Percentiles rank a stretch among this genome's conserved stretches.
phyloP scores from a whole-genome alignment of 306 rosid genomes.

The Glycine soja region DNA sequence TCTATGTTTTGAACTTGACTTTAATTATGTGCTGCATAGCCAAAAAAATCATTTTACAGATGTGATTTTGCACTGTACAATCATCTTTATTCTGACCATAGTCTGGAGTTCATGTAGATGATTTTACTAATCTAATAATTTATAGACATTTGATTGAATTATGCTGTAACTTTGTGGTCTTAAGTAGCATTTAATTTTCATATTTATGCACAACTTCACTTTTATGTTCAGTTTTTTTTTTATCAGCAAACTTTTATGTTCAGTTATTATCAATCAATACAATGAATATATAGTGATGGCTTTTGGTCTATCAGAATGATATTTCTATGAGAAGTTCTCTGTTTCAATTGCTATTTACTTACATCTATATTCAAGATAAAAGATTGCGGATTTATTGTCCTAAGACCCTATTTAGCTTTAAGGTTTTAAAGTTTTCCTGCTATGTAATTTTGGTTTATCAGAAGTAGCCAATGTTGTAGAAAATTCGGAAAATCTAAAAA shows the following conservation, averaged over 20 bases:
- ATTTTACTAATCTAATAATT: neutral
- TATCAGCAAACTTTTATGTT: no score
- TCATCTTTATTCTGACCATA: slow-evolving; percentile 20
- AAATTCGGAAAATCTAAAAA: no score
- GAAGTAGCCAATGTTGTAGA: no score
- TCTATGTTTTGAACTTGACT: slow-evolving; percentile 29
- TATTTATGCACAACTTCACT: neutral
- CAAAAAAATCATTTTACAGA: neutral
- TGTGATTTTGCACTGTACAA: neutral
- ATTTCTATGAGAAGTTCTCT: neutral
- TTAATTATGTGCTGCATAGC: neutral
- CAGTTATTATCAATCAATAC: neutral
- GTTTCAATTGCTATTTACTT: neutral
- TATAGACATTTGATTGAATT: slow-evolving; percentile 19
- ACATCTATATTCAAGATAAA: neutral
- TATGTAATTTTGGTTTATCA: no score
- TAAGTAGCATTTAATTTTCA: neutral
- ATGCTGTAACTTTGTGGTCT: neutral
- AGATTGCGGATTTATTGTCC: neutral
- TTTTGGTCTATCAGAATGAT: neutral
- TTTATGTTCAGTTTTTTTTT: no score
- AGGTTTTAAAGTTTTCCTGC: no score
- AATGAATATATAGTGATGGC: neutral
- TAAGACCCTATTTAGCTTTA: no score
- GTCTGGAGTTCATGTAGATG: slow-evolving; percentile 5